Conservation (phyloP, 306 rosid genomes). For the Alnus glutinosa region DNA sequence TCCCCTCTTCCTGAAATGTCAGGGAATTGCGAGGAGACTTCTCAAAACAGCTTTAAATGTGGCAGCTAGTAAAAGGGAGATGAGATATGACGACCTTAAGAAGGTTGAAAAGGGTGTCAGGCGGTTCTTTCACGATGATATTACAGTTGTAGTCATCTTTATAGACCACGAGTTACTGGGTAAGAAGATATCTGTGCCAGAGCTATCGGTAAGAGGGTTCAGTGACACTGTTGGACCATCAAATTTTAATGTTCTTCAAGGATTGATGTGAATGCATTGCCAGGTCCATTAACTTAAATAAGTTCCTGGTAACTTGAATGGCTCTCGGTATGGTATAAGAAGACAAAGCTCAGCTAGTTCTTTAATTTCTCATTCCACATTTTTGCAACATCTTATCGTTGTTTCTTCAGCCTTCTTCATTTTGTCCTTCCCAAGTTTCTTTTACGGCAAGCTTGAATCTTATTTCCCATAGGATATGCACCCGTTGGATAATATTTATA, state of each 20-base stretch:
- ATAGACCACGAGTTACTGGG: constrained; percentile 62
- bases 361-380: constrained; percentile 33
- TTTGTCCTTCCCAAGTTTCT: constrained; percentile 24
- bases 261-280: constrained; percentile 39
- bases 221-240: constrained; percentile 67
- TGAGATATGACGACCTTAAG: constrained; percentile 75
- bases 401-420: constrained; percentile 33
- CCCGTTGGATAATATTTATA: constrained; percentile 4
- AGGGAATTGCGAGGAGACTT: constrained; percentile 83
- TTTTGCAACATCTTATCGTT: constrained; percentile 60
- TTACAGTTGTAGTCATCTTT: constrained; percentile 74
- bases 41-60: constrained; percentile 60
- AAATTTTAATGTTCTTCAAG: constrained; percentile 51
- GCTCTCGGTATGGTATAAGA: constrained; percentile 32
- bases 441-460: constrained; percentile 27
- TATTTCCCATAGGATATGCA: constrained; percentile 8
- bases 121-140: constrained; percentile 78
- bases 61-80: constrained; percentile 71
- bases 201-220: constrained; percentile 73
- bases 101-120: constrained; percentile 64
- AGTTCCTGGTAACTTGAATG: constrained; percentile 37
- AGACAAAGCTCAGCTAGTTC: constrained; percentile 38
- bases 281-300: constrained; percentile 31
- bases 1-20: constrained; percentile 18
- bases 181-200: constrained; percentile 50